Evolutionary conservation across 495 filamentous ascomycete genomes (phyloP).

Genomic region (Daldinia childiae): DNA sequence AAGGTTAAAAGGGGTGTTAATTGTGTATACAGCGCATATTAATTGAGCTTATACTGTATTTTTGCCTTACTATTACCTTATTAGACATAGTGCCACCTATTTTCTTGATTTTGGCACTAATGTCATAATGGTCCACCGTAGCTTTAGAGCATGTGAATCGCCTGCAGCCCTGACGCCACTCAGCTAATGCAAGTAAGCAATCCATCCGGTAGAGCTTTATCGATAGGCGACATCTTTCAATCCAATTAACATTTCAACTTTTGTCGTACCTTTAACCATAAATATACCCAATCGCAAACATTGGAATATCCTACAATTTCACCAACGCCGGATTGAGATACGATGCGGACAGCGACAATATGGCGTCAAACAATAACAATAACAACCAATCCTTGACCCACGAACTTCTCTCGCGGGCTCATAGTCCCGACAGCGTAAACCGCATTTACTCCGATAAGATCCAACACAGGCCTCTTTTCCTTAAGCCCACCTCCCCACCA

Average conservation of each 20-base stretch:
- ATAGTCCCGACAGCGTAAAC: slow-evolving; percentile 72
- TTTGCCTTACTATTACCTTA: too few relatives aligned
- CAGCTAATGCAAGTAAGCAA: neutral
- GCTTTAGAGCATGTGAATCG: slow-evolving; percentile 34
- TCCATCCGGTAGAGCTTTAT: slow-evolving; percentile 2
- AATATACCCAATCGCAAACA: too few relatives aligned
- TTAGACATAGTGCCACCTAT: too few relatives aligned
- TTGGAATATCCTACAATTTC: too few relatives aligned
- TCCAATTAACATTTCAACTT: slow-evolving; percentile 1
- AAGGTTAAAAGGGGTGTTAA: too few relatives aligned
- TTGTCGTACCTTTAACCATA: neutral
- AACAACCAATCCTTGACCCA: slow-evolving; percentile 63
- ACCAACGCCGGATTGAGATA: neutral
- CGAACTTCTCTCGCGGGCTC: slow-evolving; percentile 75
- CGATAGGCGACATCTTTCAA: slow-evolving; percentile 3
- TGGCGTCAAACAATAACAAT: slow-evolving; percentile 34
- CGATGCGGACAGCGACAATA: neutral
- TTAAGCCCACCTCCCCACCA: slow-evolving; percentile 74
- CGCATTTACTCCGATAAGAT: slow-evolving; percentile 83
- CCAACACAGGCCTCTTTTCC: slow-evolving; percentile 80
- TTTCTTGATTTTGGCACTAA: too few relatives aligned
- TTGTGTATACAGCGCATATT: too few relatives aligned
- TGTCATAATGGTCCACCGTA: too few relatives aligned
- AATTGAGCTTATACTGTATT: too few relatives aligned
- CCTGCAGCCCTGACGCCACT: neutral